Evolutionary conservation across 768 basidiomycete species (phyloP), one percentile per base, ranked within the genome.

Genomic region (Leccinum disarticulatum): DNA sequence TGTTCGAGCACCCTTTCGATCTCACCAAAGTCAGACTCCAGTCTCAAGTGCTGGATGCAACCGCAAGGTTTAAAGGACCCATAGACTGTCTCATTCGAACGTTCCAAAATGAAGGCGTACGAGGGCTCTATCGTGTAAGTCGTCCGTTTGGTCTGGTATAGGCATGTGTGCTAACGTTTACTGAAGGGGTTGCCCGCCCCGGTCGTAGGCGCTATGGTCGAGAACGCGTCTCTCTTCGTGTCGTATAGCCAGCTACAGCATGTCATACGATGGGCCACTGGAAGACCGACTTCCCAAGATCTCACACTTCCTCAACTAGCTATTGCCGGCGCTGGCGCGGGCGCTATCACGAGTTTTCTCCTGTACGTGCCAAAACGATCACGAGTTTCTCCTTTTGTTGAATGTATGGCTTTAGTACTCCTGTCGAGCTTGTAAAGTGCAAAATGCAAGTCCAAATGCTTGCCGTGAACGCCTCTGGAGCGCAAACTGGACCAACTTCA

Each of bases 361-460:
- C 76, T 98, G 91, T 93, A 64, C 57, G 90, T 25, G 28, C n/a
- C 25, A 35, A 0, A 51, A n/a, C 10, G 25, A 17, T 6, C 8
- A 6, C 14, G 48, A 17, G 15, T 6, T 31, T 19, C 30, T 50
- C 11, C 11, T 13, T 31, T 33, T 25, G 15, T 17, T 50, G 30
- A 61, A 19, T 6, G 3, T 14, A 27, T 28, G 25, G 4, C 6
- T 55, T 66, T 56, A 93, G 92, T 30, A 97, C 95, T 0, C 95
- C 95, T 1, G 88, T 98, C 58, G 95, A 97, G 68, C 87, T 97
- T 52, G 85, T 98, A 59, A 97, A 98, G 76, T 97, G 94, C 78
- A 93, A 93, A 73, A 96, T 98, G 94, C 95, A 97, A 73, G 95
- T 97, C 2, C 94, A 96, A 70, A 88, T 93, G 84, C 84, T 96